phyloP scores from a whole-genome alignment of 1,284 basidiomycete genomes.

The Inonotus obliquus region DNA sequence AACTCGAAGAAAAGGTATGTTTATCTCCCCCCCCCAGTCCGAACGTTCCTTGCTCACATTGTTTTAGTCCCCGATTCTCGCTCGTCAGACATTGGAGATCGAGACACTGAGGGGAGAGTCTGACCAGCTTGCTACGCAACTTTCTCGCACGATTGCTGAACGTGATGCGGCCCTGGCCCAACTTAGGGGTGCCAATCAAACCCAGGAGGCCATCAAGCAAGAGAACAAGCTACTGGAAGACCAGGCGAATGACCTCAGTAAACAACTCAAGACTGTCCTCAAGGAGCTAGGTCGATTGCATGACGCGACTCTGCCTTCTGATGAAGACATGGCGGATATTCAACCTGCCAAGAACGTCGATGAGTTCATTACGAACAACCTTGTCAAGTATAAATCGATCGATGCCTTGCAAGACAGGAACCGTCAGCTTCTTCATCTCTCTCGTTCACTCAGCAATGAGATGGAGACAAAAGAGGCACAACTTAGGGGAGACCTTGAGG shows the following conservation, averaged over 20 bases:
- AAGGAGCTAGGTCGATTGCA: constrained; percentile 78
- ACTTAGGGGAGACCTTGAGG: constrained; percentile 56
- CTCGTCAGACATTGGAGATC: constrained; percentile 84
- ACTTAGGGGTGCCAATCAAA: constrained; percentile 60
- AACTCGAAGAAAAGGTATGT: constrained; percentile 86
- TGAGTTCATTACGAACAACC: constrained; percentile 81
- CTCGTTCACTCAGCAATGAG: constrained; percentile 73
- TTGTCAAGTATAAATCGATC: constrained; percentile 86
- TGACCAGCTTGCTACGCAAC: constrained; percentile 73
- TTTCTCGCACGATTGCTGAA: constrained; percentile 66
- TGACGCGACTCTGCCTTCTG: constrained; percentile 74
- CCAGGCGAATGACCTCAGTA: constrained; percentile 82
- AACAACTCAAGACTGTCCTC: constrained; percentile 78
- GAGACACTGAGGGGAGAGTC: constrained; percentile 75
- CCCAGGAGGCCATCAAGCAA: constrained; percentile 38
- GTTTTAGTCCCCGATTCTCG: constrained; percentile 78
- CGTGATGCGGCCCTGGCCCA: constrained; percentile 53
- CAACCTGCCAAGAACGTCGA: constrained; percentile 58
- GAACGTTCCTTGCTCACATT: background rate
- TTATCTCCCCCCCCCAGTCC: background rate
- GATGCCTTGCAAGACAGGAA: constrained; percentile 86
- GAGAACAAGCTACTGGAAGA: constrained; percentile 73
- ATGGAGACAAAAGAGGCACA: constrained; percentile 76
- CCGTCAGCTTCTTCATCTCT: constrained; percentile 79
- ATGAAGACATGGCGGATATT: constrained; percentile 61